These are phyloP conservation scores for Epichloe coenophiala DNA, from an alignment of 2,329 filamentous ascomycete genomes.

Conservation along the genomic window DNA sequence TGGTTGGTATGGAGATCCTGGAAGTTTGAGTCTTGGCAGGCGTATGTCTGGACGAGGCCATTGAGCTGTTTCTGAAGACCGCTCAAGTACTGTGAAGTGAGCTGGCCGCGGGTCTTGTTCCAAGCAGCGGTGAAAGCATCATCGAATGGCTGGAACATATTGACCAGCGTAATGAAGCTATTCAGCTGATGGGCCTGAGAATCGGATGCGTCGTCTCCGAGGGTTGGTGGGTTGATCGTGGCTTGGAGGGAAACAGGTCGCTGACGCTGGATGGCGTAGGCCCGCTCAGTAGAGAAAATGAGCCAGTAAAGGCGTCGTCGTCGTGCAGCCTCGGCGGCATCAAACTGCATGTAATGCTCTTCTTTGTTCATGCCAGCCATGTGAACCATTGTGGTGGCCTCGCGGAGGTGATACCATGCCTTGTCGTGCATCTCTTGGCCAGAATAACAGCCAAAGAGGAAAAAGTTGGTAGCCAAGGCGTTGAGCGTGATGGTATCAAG, in stretches of 20 bases:
- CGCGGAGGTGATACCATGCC: conserved; percentile 68
- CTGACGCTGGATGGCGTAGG: conserved; percentile 58
- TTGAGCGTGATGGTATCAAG: conserved; percentile 42
- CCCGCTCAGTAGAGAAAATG: conserved; percentile 56
- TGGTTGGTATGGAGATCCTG: conserved; percentile 45
- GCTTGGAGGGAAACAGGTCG: conserved; percentile 58
- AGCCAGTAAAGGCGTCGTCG: conserved; percentile 61
- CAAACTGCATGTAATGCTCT: conserved; percentile 45
- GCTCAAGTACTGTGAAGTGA: conserved; percentile 41
- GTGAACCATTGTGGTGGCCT: conserved; percentile 58
- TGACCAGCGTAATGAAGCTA: conserved; percentile 46
- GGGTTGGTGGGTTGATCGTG: conserved; percentile 50
- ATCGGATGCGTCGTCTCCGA: conserved; percentile 46
- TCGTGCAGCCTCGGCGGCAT: conserved; percentile 45
- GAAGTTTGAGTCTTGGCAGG: conserved; percentile 39
- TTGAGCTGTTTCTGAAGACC: conserved; percentile 49
- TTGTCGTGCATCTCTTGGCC: conserved; percentile 60
- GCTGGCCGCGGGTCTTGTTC: conserved; percentile 49
- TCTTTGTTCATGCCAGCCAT: conserved; percentile 49
- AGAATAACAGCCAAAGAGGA: conserved; percentile 61
- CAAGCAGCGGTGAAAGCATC: conserved; percentile 49
- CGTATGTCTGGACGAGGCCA: conserved; percentile 37
- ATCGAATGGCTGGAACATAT: conserved; percentile 53
- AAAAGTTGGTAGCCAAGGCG: conserved; percentile 60
- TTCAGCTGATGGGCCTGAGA: conserved; percentile 37